phyloP scores from a whole-genome alignment of 2,329 filamentous ascomycete genomes.

The Gyromitra esculenta region DNA sequence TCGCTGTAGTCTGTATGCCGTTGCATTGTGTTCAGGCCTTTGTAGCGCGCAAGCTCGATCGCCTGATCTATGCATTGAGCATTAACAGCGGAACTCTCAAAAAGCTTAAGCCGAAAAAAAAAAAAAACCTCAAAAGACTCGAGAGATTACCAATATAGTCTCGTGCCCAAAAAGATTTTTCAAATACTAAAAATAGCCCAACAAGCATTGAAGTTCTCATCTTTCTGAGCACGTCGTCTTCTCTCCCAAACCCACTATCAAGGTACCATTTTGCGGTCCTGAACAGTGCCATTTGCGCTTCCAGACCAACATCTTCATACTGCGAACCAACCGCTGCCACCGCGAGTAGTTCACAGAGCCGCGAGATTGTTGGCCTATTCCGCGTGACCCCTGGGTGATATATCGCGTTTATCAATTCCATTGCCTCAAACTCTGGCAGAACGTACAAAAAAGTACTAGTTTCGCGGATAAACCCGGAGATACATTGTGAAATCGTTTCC shows the following conservation, averaged over 20 bases:
- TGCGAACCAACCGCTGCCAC: slow-evolving; percentile 50
- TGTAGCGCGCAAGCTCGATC: slow-evolving; percentile 34
- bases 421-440: slow-evolving; percentile 43
- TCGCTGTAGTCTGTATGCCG: slow-evolving; percentile 43
- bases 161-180: slow-evolving; percentile 47
- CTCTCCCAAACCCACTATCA: slow-evolving; percentile 42
- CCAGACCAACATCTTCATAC: slow-evolving; percentile 42
- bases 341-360: slow-evolving; percentile 49
- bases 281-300: slow-evolving; percentile 39
- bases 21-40: slow-evolving; percentile 24
- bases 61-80: slow-evolving; percentile 39
- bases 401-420: slow-evolving; percentile 45
- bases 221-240: slow-evolving; percentile 34
- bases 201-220: slow-evolving; percentile 51
- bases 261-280: slow-evolving; percentile 55
- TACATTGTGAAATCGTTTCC: slow-evolving; percentile 35
- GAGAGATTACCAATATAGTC: slow-evolving; percentile 45
- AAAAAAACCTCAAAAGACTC: not conserved
- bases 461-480: slow-evolving; percentile 46
- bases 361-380: slow-evolving; percentile 6
- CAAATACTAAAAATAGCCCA: slow-evolving; percentile 48
- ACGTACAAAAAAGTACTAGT: slow-evolving; percentile 40
- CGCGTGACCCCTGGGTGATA: slow-evolving; percentile 30
- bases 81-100: slow-evolving; percentile 8
- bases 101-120: not conserved